These are phyloP conservation scores for Saccharomycopsis schoenii DNA, from an alignment of 805 yeast genomes.

Conservation along the genomic window DNA sequence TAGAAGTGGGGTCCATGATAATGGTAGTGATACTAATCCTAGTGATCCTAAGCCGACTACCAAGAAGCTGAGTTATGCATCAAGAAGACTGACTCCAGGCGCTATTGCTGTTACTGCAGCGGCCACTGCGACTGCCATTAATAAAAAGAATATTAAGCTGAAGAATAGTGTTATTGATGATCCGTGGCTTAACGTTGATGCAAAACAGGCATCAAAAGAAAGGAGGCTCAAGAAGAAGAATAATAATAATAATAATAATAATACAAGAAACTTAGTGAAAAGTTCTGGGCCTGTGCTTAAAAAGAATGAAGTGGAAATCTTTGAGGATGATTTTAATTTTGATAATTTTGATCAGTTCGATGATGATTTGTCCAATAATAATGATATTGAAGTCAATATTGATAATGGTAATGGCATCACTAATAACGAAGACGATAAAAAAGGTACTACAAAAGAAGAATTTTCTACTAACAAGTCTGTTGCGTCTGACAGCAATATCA, in stretches of 20 bases:
- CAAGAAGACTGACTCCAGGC: not conserved
- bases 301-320: not conserved
- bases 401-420: not conserved
- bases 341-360: constrained; percentile 18
- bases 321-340: constrained; percentile 15
- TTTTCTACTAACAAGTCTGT: not conserved
- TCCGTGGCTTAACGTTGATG: constrained; percentile 1
- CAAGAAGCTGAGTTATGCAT: not conserved
- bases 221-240: not conserved
- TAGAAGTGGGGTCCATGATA: not conserved
- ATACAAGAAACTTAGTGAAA: not conserved
- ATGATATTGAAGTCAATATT: not conserved
- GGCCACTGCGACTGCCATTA: not conserved
- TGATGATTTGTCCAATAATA: constrained; percentile 11
- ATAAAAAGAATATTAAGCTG: not conserved
- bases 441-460: not conserved
- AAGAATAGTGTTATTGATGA: not conserved
- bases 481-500: too few relatives aligned
- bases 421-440: not conserved
- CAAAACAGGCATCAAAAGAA: not conserved
- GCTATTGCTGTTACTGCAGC: not conserved
- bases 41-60: not conserved
- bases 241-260: not conserved
- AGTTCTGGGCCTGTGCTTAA: not conserved
- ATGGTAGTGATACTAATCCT: not conserved